These are phyloP conservation scores for Fusarium gaditjirri DNA, from an alignment of 2,329 filamentous ascomycete species.

Conservation along the genomic window DNA sequence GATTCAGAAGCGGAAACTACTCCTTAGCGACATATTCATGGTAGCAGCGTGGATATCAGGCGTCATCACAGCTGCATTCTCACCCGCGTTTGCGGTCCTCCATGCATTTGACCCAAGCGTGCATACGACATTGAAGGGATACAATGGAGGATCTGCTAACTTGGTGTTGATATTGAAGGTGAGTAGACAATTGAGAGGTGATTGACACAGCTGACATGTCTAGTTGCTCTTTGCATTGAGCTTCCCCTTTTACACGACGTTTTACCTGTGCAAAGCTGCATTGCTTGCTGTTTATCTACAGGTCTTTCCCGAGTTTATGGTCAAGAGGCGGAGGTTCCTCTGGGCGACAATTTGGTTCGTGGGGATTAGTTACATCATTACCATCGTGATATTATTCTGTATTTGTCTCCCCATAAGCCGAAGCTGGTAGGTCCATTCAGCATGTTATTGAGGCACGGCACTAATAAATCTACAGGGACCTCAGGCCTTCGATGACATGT, in stretches of 20 bases:
- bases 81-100: conserved; percentile 1
- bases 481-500: neutral
- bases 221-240: conserved; percentile 26
- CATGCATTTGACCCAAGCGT: conserved; percentile 27
- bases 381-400: neutral
- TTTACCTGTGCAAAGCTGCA: conserved; percentile 39
- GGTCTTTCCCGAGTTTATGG: conserved; percentile 23
- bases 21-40: conserved; percentile 32
- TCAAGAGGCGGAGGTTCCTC: conserved; percentile 18
- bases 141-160: neutral
- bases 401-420: conserved; percentile 10
- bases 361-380: neutral
- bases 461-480: neutral
- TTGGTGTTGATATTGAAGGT: conserved; percentile 19
- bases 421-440: conserved; percentile 1
- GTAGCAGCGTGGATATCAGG: conserved; percentile 28
- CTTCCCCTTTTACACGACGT: conserved; percentile 36
- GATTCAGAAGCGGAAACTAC: conserved; percentile 23
- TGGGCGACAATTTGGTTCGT: conserved; percentile 19
- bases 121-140: conserved; percentile 1
- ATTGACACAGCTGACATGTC: neutral
- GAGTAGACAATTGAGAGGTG: rapidly evolving
- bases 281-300: conserved; percentile 30
- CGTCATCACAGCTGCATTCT: conserved; percentile 9
- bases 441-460: rapidly evolving